phyloP scores from a whole-genome alignment of 129 eudicot species.

The Lactuca saligna region DNA sequence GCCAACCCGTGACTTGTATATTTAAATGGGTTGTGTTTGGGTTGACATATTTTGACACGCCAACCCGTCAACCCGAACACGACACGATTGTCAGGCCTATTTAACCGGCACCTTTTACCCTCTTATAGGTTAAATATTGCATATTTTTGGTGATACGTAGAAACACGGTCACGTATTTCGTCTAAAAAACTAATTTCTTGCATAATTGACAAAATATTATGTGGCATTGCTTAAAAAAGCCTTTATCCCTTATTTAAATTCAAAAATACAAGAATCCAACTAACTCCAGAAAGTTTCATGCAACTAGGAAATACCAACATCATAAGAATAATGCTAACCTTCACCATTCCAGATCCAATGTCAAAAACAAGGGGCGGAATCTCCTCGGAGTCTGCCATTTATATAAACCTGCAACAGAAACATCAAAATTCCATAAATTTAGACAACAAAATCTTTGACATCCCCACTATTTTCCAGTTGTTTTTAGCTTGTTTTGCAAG shows the following conservation, averaged over 20 bases:
- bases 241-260: neutral
- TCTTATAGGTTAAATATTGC: no score
- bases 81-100: no score
- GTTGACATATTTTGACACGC: no score
- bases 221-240: neutral
- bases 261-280: neutral
- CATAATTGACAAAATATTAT: neutral
- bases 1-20: no score
- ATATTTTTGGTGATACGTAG: neutral
- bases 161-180: neutral
- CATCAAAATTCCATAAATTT: neutral
- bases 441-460: neutral
- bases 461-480: neutral
- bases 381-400: constrained; percentile 62
- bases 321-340: constrained; percentile 31
- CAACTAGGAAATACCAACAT: neutral
- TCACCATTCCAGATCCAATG: constrained; percentile 69
- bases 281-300: neutral
- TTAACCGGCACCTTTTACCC: neutral
- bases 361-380: constrained; percentile 68
- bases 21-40: no score
- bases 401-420: constrained; percentile 29
- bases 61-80: no score
- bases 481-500: neutral
- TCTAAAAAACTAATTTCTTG: neutral